Conservation (phyloP, 768 basidiomycete genomes). For the Lepiota subincarnata region DNA sequence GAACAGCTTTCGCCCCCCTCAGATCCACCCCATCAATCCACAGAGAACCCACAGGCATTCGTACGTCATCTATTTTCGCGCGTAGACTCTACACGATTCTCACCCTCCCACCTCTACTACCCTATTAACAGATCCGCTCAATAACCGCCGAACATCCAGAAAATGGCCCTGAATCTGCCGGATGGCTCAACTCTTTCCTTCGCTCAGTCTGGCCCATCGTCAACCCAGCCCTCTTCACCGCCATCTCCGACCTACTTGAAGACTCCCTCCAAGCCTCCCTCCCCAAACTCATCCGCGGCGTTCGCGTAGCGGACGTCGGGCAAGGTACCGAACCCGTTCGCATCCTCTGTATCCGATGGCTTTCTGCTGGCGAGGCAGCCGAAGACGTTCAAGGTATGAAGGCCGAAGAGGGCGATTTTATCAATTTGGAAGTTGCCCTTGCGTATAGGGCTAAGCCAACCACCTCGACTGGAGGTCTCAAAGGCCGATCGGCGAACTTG, state of each 20-base stretch:
- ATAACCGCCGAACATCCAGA: conserved; percentile 12
- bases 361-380: conserved; percentile 27
- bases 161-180: conserved; percentile 31
- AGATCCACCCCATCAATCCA: not conserved
- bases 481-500: conserved; percentile 49
- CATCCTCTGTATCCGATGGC: conserved; percentile 61
- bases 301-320: conserved; percentile 69
- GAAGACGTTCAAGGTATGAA: conserved; percentile 26
- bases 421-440: conserved; percentile 70
- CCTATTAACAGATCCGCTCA: not conserved
- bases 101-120: not conserved
- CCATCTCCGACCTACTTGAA: conserved; percentile 59
- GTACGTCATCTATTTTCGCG: not conserved
- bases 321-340: conserved; percentile 66
- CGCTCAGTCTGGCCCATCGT: conserved; percentile 68
- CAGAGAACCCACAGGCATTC: not conserved
- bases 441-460: conserved; percentile 56
- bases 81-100: not conserved
- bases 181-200: conserved; percentile 66
- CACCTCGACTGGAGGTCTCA: conserved; percentile 29
- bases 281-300: conserved; percentile 48
- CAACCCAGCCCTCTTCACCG: conserved; percentile 61
- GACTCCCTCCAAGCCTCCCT: conserved; percentile 53
- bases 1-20: not conserved
- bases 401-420: conserved; percentile 42